Percentiles rank a stretch among this genome's conserved stretches.
Conservation (phyloP, 768 basidiomycete species). For the Leccinum subtestaceum region DNA sequence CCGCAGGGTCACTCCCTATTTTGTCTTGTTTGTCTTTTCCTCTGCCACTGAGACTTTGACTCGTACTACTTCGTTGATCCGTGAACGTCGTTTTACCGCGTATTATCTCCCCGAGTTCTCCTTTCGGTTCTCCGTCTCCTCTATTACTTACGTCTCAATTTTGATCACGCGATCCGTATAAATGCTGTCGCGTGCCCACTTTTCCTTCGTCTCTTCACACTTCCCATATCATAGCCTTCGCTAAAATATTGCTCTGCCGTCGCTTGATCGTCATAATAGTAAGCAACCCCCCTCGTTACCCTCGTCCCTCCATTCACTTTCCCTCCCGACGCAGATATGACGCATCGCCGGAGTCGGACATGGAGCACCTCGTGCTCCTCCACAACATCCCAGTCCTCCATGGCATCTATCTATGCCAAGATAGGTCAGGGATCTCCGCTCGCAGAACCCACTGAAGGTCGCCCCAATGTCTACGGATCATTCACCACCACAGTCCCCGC, state of each 20-base stretch:
- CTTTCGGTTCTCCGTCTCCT: conserved; percentile 1
- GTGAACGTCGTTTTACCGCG: neutral
- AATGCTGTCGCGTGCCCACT: conserved; percentile 27
- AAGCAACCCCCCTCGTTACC: neutral
- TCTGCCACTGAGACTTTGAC: conserved; percentile 4
- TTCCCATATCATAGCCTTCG: neutral
- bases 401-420: conserved; percentile 22
- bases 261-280: neutral
- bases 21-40: conserved; percentile 33
- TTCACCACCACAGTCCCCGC: conserved; percentile 41
- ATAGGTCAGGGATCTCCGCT: conserved; percentile 22
- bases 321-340: neutral
- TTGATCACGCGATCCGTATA: conserved; percentile 16
- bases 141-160: conserved; percentile 10
- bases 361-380: conserved; percentile 25
- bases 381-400: conserved; percentile 25
- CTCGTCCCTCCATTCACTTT: neutral
- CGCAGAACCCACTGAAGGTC: conserved; percentile 25
- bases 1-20: conserved; percentile 21
- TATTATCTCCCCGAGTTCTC: conserved; percentile 14
- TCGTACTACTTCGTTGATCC: neutral
- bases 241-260: neutral
- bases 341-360: conserved; percentile 7
- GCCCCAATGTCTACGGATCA: conserved; percentile 34
- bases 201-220: neutral